These are phyloP conservation scores for Teratosphaeria viscida DNA, from an alignment of 2,329 filamentous ascomycete species.

Conservation along the genomic window DNA sequence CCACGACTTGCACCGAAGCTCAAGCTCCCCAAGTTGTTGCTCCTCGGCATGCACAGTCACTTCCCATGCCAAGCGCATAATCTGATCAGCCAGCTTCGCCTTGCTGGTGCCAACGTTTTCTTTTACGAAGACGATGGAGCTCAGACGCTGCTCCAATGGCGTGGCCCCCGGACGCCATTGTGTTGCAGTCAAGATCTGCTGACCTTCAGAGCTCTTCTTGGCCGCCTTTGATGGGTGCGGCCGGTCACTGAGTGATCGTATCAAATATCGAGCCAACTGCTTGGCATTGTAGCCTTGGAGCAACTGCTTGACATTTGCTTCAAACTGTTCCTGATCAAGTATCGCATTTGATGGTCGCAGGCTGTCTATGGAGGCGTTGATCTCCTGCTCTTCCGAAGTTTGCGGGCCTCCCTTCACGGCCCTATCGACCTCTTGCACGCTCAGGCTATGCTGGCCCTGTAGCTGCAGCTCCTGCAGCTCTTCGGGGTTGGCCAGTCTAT, in stretches of 20 bases:
- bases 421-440: slow-evolving; percentile 14
- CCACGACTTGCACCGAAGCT: slow-evolving; percentile 18
- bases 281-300: slow-evolving; percentile 14
- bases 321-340: slow-evolving; percentile 13
- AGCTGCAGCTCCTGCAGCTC: slow-evolving; percentile 1
- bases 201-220: not conserved
- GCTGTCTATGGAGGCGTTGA: slow-evolving; percentile 19
- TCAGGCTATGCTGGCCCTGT: slow-evolving; percentile 3
- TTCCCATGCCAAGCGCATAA: slow-evolving; percentile 19
- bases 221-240: not conserved
- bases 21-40: slow-evolving; percentile 18
- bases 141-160: slow-evolving; percentile 12
- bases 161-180: slow-evolving; percentile 17
- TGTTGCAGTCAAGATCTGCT: not conserved
- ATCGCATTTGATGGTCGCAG: slow-evolving; percentile 13
- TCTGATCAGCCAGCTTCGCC: slow-evolving; percentile 12
- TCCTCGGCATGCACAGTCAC: slow-evolving; percentile 15
- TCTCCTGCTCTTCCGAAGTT: slow-evolving; percentile 15
- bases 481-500: not conserved
- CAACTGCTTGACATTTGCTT: slow-evolving; percentile 10
- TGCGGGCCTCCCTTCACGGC: slow-evolving; percentile 7
- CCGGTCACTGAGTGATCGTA: not conserved
- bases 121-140: slow-evolving; percentile 3
- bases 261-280: slow-evolving; percentile 17
- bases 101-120: slow-evolving; percentile 6